Base-by-base conservation (phyloP, 1,284 basidiomycete species). In the Stereum hirsutum region DNA sequence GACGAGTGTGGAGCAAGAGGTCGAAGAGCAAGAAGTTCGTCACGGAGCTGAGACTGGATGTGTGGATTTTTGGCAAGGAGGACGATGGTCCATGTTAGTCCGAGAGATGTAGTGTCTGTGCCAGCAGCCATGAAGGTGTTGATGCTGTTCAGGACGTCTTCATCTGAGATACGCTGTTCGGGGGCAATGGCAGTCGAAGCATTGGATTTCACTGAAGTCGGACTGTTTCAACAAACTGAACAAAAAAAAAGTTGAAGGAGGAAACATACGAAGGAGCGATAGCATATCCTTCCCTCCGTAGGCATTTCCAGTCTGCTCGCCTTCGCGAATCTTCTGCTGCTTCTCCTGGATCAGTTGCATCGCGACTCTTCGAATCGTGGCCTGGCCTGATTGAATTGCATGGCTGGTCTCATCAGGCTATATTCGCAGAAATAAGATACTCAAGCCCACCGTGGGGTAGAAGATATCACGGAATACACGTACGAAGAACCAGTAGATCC, bases 121-220 rank as follows among this genome's bases (percentile, higher is more conserved):
- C 89, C 89, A 12, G 86, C 89, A 60, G 91, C 89, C 68, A 90
- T 78, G 58, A 91, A 85, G 0, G 89, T 90, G 51, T 87, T 89
- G 60, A 91, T 80, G 50, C 81, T 89, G 54, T 88, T 67, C 26
- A 88, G 65, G 37, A 91, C 80, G 52, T 90, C 88, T 35, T 80
- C 75, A 53, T 90, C 86, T 2, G 86, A 85, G 47, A 92, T 80
- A 34, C 81, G 75, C 50, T 89, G 77, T 40, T 81, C 75, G 0
- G 68, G 65, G 10, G 77, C 66, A 14, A 85, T 63, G 47, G 84
- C 79, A 0, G 62, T 71, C 4, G 83, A 72, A 32, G 72, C 51
- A 56, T 89, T 89, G 8, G 84, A 81, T 62, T 82, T 85, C 38
- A 89, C 85, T 89, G 45, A 43, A 23, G 25, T 44, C 12, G 45